Conservation (phyloP, 352 stramenopile genomes). For the Globisporangium sylvaticum region DNA sequence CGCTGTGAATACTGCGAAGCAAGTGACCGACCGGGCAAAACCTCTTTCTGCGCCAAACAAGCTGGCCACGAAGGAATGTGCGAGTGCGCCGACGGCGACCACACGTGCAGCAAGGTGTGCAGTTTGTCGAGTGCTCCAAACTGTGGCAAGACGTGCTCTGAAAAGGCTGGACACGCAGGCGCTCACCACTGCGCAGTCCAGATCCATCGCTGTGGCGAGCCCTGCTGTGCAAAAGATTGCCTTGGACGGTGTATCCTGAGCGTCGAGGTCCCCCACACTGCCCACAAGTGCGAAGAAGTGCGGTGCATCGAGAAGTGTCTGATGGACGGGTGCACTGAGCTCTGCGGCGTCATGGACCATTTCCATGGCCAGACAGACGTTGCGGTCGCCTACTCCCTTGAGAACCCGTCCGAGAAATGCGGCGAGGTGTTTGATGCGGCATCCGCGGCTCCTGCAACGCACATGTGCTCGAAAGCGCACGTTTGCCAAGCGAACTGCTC, state of each 20-base stretch:
- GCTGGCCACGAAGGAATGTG: slow-evolving; percentile 61
- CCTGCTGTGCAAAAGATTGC: slow-evolving; percentile 42
- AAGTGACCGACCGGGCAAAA: slow-evolving; percentile 12
- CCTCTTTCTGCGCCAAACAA: slow-evolving; percentile 37
- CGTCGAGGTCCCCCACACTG: slow-evolving; percentile 36
- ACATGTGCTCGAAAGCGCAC: slow-evolving; percentile 65
- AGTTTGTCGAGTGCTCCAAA: slow-evolving; percentile 35
- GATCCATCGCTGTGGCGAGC: slow-evolving; percentile 48
- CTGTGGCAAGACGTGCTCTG: slow-evolving; percentile 41
- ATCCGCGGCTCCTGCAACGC: slow-evolving; percentile 32
- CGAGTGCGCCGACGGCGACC: slow-evolving; percentile 53
- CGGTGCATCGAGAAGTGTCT: slow-evolving; percentile 54
- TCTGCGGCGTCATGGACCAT: slow-evolving; percentile 47
- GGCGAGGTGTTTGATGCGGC: slow-evolving; percentile 33
- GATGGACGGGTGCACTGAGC: slow-evolving; percentile 54
- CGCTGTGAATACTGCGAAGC: slow-evolving; percentile 45
- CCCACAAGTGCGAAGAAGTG: slow-evolving; percentile 57
- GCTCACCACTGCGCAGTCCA: slow-evolving; percentile 49
- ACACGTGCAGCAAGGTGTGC: slow-evolving; percentile 52
- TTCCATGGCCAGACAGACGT: slow-evolving; percentile 58
- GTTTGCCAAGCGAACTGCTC: slow-evolving; percentile 48
- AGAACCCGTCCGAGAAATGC: slow-evolving; percentile 36
- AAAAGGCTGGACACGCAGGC: slow-evolving; percentile 36
- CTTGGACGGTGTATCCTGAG: slow-evolving; percentile 41
- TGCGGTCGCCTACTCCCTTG: slow-evolving; percentile 36